phyloP scores from a whole-genome alignment of 2,329 filamentous ascomycete genomes.

The Periconia sp. region DNA sequence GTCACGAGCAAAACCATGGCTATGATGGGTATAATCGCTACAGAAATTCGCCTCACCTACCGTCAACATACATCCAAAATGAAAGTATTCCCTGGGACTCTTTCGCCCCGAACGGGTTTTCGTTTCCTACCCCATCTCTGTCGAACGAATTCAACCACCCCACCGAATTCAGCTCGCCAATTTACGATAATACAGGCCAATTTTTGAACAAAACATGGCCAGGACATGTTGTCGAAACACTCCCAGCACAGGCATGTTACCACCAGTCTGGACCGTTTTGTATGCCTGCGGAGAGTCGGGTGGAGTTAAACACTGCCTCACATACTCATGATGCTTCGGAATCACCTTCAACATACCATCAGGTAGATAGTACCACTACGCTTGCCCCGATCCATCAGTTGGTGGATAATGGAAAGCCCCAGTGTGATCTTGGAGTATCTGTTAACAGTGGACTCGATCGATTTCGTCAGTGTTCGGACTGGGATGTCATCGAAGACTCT shows the following conservation, averaged over 20 bases:
- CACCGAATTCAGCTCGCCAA: background rate
- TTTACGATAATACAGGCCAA: background rate
- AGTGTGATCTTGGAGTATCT: background rate
- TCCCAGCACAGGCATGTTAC: background rate
- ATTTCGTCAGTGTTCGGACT: background rate
- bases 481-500: no score
- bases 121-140: conserved; percentile 2
- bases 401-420: background rate
- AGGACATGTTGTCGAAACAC: background rate
- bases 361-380: background rate
- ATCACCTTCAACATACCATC: background rate
- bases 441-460: background rate
- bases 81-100: conserved; percentile 1
- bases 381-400: background rate
- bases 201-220: background rate
- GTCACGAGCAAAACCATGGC: background rate
- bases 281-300: background rate
- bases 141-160: background rate
- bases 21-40: background rate
- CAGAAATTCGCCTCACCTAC: background rate
- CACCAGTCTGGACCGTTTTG: background rate
- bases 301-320: background rate
- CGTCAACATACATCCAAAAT: background rate
- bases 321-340: background rate
- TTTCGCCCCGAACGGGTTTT: background rate